Evolutionary conservation across 192 early-diverging fungal genomes (phyloP).

Genomic region (Geranomyces variabilis): DNA sequence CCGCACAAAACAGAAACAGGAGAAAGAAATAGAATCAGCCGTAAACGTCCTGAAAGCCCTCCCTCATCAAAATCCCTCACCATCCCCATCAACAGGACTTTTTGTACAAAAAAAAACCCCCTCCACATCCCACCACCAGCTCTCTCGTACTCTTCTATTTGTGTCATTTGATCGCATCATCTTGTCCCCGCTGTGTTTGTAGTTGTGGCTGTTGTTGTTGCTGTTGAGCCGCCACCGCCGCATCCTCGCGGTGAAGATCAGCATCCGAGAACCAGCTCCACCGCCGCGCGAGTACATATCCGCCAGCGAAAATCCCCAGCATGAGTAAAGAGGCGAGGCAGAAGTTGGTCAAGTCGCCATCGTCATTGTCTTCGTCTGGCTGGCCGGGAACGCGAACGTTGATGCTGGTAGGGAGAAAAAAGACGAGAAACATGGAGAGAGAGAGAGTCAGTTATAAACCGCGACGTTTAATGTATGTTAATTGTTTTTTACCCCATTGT

Average conservation of each 20-base stretch:
- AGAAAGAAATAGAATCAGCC: too few relatives aligned
- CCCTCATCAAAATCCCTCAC: too few relatives aligned
- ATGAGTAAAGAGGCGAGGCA: conserved; percentile 6
- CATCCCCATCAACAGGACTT: too few relatives aligned
- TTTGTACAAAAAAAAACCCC: too few relatives aligned
- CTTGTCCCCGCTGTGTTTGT: too few relatives aligned
- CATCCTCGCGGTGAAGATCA: background rate
- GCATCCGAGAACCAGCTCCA: conserved; percentile 21
- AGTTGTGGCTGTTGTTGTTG: too few relatives aligned
- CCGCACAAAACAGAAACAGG: too few relatives aligned
- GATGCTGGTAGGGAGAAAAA: background rate
- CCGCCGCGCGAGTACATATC: background rate
- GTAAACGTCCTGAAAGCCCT: too few relatives aligned
- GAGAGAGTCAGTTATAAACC: background rate
- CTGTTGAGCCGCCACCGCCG: background rate
- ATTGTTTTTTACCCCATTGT: conserved; percentile 19
- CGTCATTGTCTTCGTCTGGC: conserved; percentile 6
- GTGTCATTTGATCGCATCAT: too few relatives aligned
- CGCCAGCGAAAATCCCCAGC: conserved; percentile 2
- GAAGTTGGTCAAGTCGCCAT: conserved; percentile 5
- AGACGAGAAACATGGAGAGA: background rate
- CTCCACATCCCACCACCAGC: too few relatives aligned
- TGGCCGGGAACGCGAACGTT: conserved; percentile 14
- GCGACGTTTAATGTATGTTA: background rate
- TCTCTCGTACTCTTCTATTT: too few relatives aligned